Conservation (phyloP, 176 grass and related monocot species). For the Aegilops sharonensis region DNA sequence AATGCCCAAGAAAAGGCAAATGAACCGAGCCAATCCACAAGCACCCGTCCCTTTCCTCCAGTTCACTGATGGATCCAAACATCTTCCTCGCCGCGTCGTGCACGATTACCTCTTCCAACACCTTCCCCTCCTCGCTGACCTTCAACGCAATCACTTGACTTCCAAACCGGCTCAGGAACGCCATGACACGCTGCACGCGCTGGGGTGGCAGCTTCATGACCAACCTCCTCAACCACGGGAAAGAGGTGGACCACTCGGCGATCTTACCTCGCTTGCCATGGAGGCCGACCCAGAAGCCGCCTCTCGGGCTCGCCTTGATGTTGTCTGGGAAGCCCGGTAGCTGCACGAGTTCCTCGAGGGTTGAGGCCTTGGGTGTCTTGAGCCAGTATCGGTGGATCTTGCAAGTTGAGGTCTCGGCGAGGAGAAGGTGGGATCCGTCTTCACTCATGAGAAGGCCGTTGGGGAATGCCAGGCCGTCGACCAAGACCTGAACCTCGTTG, state of each 20-base stretch:
- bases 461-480: conserved; percentile 47
- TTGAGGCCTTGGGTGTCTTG: conserved; percentile 7
- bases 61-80: conserved; percentile 35
- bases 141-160: conserved; percentile 38
- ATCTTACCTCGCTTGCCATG: conserved; percentile 51
- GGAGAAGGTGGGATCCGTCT: conserved; percentile 48
- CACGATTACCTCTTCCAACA: conserved; percentile 12
- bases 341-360: conserved; percentile 19
- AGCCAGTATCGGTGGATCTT: conserved; percentile 53
- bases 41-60: conserved; percentile 46
- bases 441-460: conserved; percentile 62
- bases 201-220: neutral
- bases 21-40: conserved; percentile 52
- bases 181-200: neutral
- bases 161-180: neutral
- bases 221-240: conserved; percentile 21
- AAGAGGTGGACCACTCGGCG: conserved; percentile 31
- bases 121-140: conserved; percentile 36
- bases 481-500: conserved; percentile 39
- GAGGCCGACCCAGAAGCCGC: conserved; percentile 60
- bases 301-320: conserved; percentile 60
- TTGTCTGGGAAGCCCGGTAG: conserved; percentile 59
- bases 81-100: neutral
- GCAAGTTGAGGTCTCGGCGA: conserved; percentile 59
- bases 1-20: conserved; percentile 43